Percentiles rank a stretch among this genome's conserved stretches.
These are phyloP conservation scores for Nitzschia putrida DNA, from an alignment of 108 stramenopile genomes.

Conservation along the genomic window DNA sequence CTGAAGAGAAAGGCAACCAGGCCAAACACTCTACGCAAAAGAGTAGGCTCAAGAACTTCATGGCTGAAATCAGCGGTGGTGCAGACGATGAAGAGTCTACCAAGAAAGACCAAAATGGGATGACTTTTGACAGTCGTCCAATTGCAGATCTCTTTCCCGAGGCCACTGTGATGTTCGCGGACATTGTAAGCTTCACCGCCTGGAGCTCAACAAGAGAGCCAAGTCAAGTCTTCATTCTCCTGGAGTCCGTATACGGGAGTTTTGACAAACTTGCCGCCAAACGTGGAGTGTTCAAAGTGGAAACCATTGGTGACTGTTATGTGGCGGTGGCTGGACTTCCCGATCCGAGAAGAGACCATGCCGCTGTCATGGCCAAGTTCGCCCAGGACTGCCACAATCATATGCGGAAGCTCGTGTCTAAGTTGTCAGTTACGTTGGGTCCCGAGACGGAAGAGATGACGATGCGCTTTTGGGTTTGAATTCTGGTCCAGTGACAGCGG, in stretches of 20 bases:
- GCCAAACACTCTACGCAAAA: neutral
- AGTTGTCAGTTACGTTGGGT: too few species aligned
- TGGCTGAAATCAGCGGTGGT: neutral
- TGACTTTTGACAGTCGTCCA: neutral
- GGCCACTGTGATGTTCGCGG: neutral
- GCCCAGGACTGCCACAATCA: too few species aligned
- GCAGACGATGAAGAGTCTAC: neutral
- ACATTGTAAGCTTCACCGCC: neutral
- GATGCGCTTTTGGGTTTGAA: too few species aligned
- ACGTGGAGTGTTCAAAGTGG: constrained; percentile 4
- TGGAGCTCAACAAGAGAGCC: neutral
- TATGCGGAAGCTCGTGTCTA: too few species aligned
- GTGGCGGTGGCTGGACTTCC: neutral
- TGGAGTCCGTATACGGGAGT: neutral
- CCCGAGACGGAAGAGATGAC: too few species aligned
- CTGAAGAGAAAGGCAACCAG: neutral
- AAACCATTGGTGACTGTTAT: constrained; percentile 1
- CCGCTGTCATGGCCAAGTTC: too few species aligned
- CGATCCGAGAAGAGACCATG: too few species aligned
- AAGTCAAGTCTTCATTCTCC: neutral
- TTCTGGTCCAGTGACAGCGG: too few species aligned
- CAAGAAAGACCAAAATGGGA: neutral
- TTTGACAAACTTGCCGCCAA: neutral
- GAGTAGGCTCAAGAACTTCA: neutral
- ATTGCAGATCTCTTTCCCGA: neutral